A percentile compares a stretch with the other conserved stretches of the same genome.
Evolutionary conservation across 1,284 basidiomycete species (phyloP).

Genomic region (Pholiota adiposa): DNA sequence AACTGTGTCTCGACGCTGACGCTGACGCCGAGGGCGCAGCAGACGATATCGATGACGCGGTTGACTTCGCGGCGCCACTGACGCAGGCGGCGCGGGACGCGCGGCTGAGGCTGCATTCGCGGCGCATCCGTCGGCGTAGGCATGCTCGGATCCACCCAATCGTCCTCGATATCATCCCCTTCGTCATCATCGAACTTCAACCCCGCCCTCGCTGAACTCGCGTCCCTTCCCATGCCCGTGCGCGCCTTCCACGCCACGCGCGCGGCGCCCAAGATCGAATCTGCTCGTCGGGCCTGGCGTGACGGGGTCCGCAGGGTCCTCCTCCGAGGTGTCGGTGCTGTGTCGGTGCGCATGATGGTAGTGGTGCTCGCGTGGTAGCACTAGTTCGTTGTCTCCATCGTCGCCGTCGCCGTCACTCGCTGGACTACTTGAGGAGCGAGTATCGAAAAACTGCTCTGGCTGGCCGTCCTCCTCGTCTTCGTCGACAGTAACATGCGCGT

Average conservation of each 20-base stretch:
- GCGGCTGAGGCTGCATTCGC: conserved; percentile 1
- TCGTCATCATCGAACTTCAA: conserved; percentile 37
- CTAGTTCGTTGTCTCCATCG: conserved; percentile 43
- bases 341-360: neutral
- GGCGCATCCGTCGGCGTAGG: conserved; percentile 34
- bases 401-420: conserved; percentile 34
- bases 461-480: conserved; percentile 44
- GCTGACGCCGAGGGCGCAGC: neutral
- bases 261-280: conserved; percentile 40
- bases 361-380: conserved; percentile 51
- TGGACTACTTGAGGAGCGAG: conserved; percentile 43
- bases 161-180: conserved; percentile 60
- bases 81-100: neutral
- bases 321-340: conserved; percentile 40
- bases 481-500: conserved; percentile 42
- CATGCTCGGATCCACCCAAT: conserved; percentile 57
- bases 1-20: conserved; percentile 21
- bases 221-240: conserved; percentile 28
- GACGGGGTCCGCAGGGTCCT: conserved; percentile 66
- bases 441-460: conserved; percentile 51
- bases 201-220: conserved; percentile 33
- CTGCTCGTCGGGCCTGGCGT: conserved; percentile 60
- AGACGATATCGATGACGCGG: conserved; percentile 1
- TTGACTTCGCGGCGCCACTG: conserved; percentile 1
- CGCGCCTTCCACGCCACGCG: conserved; percentile 9